Percentiles rank a stretch among this genome's conserved stretches.
These are phyloP conservation scores for Corylus americana DNA, from an alignment of 306 rosid species.

Conservation along the genomic window DNA sequence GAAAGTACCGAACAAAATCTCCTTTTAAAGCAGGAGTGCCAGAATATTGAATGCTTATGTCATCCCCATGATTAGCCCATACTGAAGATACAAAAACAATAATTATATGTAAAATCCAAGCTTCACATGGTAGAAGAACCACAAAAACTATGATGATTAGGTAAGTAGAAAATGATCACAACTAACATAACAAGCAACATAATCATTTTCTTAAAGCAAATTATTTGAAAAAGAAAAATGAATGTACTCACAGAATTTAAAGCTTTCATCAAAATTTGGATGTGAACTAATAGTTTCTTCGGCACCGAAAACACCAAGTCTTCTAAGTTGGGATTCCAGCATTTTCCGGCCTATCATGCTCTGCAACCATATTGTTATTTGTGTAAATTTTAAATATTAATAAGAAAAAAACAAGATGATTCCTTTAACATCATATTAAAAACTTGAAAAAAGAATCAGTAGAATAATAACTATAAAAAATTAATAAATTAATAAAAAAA, in stretches of 20 bases:
- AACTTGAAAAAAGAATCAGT: background rate
- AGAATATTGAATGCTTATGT: conserved; percentile 84
- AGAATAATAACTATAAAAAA: background rate
- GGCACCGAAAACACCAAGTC: conserved; percentile 91
- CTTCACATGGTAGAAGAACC: conserved; percentile 24
- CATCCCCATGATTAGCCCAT: conserved; percentile 99
- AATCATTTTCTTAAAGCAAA: conserved; percentile 14
- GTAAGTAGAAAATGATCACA: conserved; percentile 22
- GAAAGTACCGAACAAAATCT: conserved; percentile 84
- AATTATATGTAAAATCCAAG: conserved; percentile 19
- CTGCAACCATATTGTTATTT: conserved; percentile 50
- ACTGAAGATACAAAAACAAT: conserved; percentile 48
- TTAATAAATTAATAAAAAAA: too few relatives aligned
- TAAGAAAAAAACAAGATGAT: conserved; percentile 18
- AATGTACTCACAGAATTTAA: conserved; percentile 70
- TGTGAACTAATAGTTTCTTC: conserved; percentile 95
- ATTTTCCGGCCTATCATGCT: conserved; percentile 88
- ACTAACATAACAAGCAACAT: background rate
- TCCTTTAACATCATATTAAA: background rate
- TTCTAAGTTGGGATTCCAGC: conserved; percentile 92
- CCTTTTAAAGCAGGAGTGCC: conserved; percentile 98
- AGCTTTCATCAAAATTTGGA: conserved; percentile 79
- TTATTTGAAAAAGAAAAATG: conserved; percentile 23
- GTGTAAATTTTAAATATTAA: background rate
- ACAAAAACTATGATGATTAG: conserved; percentile 13